phyloP scores from a whole-genome alignment of 2,329 filamentous ascomycete genomes.

The Ophiostoma angusticollis region DNA sequence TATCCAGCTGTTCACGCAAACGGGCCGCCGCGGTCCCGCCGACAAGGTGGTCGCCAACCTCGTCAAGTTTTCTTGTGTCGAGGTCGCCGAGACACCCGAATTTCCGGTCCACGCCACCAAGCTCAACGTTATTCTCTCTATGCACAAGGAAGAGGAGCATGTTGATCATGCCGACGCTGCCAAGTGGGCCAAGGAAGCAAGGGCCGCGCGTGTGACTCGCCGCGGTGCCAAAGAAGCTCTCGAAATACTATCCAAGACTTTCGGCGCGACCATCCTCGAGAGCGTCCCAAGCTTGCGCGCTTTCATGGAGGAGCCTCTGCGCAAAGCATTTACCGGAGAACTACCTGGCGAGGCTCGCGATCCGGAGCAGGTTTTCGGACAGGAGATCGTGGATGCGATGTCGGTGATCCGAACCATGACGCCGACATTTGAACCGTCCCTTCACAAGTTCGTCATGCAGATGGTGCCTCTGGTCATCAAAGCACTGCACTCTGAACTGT shows the following conservation, averaged over 20 bases:
- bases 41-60: constrained; percentile 94
- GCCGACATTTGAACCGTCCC: constrained; percentile 67
- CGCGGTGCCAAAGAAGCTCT: constrained; percentile 89
- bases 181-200: constrained; percentile 81
- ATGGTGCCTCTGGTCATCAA: constrained; percentile 78
- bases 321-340: constrained; percentile 57
- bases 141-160: constrained; percentile 94
- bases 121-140: constrained; percentile 71
- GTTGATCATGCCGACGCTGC: constrained; percentile 84
- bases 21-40: constrained; percentile 69
- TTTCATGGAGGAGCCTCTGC: constrained; percentile 72
- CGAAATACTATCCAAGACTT: constrained; percentile 70
- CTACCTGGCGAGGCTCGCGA: constrained; percentile 63
- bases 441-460: constrained; percentile 69
- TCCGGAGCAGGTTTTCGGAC: constrained; percentile 63
- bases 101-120: constrained; percentile 73
- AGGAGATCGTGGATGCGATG: constrained; percentile 87
- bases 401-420: constrained; percentile 84
- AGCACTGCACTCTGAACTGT: constrained; percentile 75
- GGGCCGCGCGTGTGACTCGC: constrained; percentile 76
- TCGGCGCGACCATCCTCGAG: constrained; percentile 65
- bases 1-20: constrained; percentile 72
- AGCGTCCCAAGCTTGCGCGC: constrained; percentile 69
- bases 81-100: constrained; percentile 93
- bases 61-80: constrained; percentile 94